A percentile compares a stretch with the other conserved stretches of the same genome.
phyloP scores from a whole-genome alignment of 2,329 filamentous ascomycete genomes.

The Diaporthe australafricana region DNA sequence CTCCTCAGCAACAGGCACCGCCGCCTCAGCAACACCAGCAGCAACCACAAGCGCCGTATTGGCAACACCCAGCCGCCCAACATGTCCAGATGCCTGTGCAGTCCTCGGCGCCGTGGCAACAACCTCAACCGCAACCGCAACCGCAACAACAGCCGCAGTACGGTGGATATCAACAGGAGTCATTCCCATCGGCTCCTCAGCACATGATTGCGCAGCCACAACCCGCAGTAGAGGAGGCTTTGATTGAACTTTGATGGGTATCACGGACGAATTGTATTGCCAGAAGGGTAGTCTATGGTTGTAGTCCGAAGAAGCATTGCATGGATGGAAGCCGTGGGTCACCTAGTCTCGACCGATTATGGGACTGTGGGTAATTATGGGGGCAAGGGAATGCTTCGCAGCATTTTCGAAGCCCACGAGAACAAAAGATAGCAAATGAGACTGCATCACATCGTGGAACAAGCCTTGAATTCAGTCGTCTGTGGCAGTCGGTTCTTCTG shows the following conservation, averaged over 20 bases:
- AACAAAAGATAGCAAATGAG: constrained; percentile 23
- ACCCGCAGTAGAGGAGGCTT: constrained; percentile 76
- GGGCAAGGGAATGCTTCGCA: not conserved
- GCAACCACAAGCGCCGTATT: constrained; percentile 55
- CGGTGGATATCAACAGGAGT: constrained; percentile 65
- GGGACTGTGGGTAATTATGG: not conserved
- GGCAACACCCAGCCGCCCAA: constrained; percentile 57
- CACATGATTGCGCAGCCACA: constrained; percentile 64
- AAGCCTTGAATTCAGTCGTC: not conserved
- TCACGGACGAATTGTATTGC: not conserved
- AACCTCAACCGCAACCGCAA: constrained; percentile 39
- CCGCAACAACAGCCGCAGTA: constrained; percentile 50
- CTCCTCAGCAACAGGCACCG: constrained; percentile 40
- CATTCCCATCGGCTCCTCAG: constrained; percentile 75
- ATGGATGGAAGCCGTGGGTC: not conserved
- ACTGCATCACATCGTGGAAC: constrained; percentile 11
- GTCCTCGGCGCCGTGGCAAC: constrained; percentile 54
- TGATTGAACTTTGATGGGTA: constrained; percentile 76
- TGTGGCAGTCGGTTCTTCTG: not conserved
- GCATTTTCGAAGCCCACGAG: not conserved
- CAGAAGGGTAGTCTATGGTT: not conserved
- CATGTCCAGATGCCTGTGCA: constrained; percentile 54
- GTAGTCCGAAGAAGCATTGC: not conserved
- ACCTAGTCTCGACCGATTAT: not conserved
- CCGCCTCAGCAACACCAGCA: constrained; percentile 47